Evolutionary conservation across 1,284 basidiomycete species (phyloP).

Genomic region (Schizophyllum amplum): DNA sequence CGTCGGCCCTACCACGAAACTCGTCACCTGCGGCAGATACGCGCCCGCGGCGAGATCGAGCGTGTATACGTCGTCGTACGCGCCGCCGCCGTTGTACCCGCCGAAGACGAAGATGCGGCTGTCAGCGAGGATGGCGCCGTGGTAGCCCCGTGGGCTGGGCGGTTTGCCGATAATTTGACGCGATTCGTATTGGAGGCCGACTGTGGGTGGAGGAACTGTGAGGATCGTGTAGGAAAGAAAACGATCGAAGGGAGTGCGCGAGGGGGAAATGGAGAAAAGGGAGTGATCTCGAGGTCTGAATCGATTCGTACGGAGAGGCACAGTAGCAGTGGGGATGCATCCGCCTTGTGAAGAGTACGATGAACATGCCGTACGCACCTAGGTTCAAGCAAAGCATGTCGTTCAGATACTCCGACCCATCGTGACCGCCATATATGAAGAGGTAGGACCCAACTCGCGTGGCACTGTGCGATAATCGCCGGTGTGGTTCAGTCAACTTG

Average conservation of each 20-base stretch:
- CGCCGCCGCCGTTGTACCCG: constrained; percentile 76
- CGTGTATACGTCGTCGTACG: constrained; percentile 80
- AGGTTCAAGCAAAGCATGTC: constrained; percentile 80
- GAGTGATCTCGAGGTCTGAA: too few relatives aligned
- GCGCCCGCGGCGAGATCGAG: constrained; percentile 84
- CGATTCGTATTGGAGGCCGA: constrained; percentile 19
- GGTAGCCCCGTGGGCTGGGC: constrained; percentile 76
- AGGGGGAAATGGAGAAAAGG: too few relatives aligned
- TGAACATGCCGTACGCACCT: too few relatives aligned
- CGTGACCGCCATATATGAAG: constrained; percentile 85
- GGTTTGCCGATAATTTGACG: constrained; percentile 58
- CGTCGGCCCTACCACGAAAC: constrained; percentile 49
- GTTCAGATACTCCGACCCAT: constrained; percentile 69
- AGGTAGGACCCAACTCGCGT: constrained; percentile 93
- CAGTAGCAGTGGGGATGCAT: too few relatives aligned
- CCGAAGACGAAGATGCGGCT: constrained; percentile 82
- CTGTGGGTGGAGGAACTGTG: too few relatives aligned
- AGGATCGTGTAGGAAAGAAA: too few relatives aligned
- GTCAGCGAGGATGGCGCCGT: constrained; percentile 75
- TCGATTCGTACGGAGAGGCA: too few relatives aligned
- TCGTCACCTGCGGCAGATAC: constrained; percentile 89
- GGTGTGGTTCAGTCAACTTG: constrained; percentile 46
- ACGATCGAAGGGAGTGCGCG: too few relatives aligned
- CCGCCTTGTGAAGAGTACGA: too few relatives aligned
- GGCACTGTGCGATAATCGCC: constrained; percentile 79